phyloP scores from a whole-genome alignment of 805 yeast genomes.

The Peterozyma xylosa region DNA sequence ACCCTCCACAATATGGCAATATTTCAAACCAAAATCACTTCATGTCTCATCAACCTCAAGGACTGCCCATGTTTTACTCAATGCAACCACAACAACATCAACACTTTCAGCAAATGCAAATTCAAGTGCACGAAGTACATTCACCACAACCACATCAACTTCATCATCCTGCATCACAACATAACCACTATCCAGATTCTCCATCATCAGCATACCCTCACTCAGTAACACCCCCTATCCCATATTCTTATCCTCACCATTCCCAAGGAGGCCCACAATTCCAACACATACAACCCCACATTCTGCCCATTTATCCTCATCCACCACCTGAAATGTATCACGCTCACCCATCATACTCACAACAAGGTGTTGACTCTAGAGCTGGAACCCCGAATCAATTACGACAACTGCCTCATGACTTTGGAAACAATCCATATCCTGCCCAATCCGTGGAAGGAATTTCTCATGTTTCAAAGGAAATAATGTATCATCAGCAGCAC shows the following conservation, averaged over 20 bases:
- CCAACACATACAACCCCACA: constrained; percentile 2
- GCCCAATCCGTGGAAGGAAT: constrained; percentile 1
- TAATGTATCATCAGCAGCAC: constrained; percentile 7
- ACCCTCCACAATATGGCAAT: not conserved
- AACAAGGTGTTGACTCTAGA: not conserved
- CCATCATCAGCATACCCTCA: constrained; percentile 7
- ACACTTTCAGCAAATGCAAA: constrained; percentile 5
- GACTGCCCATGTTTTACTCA: not conserved
- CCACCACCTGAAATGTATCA: not conserved
- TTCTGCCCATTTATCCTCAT: not conserved
- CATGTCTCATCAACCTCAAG: not conserved
- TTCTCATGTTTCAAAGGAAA: not conserved
- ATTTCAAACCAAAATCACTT: not conserved
- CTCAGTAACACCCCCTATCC: constrained; percentile 6
- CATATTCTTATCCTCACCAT: constrained; percentile 16
- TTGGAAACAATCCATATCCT: not conserved
- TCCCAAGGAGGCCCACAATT: constrained; percentile 14
- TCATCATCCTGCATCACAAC: constrained; percentile 7
- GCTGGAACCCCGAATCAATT: not conserved
- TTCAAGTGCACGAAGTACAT: constrained; percentile 1
- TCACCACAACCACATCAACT: constrained; percentile 1
- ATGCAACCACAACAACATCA: constrained; percentile 10
- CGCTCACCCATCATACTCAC: constrained; percentile 5
- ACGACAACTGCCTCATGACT: not conserved
- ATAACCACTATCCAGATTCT: constrained; percentile 6